Evolutionary conservation across 129 eudicot species (phyloP).

Genomic region (Flaveria ramosissima): DNA sequence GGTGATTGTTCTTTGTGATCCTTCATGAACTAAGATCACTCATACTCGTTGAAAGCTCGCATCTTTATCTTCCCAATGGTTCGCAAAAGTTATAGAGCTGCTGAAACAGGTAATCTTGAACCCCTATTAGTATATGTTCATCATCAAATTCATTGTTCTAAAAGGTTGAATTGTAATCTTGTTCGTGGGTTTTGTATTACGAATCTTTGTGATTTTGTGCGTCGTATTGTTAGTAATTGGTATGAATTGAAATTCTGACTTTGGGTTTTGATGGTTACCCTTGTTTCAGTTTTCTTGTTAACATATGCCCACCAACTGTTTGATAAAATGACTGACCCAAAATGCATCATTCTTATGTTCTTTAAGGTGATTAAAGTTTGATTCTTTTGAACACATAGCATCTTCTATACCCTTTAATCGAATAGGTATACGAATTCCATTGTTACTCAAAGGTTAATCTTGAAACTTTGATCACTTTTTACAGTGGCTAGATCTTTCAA

Average conservation of each 20-base stretch:
- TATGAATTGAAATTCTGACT: too few species aligned
- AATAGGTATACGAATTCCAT: too few species aligned
- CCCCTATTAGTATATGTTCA: too few species aligned
- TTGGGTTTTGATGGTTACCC: too few species aligned
- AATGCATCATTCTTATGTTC: neutral
- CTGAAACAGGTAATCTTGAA: slow-evolving; percentile 31
- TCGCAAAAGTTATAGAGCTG: slow-evolving; percentile 40
- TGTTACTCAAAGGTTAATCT: neutral
- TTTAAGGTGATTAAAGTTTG: neutral
- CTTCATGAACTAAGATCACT: slow-evolving; percentile 20
- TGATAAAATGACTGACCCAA: slow-evolving; percentile 32
- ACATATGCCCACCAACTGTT: slow-evolving; percentile 22
- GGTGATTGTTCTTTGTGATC: neutral
- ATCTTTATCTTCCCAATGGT: slow-evolving; percentile 24
- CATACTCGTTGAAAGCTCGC: slow-evolving; percentile 10
- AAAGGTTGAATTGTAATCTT: slow-evolving; percentile 8
- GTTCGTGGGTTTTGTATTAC: neutral
- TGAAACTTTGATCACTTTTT: slow-evolving; percentile 17
- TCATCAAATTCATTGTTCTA: slow-evolving; percentile 3
- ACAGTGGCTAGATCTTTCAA: slow-evolving; percentile 48
- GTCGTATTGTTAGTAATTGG: too few species aligned
- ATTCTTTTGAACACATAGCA: too few species aligned
- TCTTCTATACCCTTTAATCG: too few species aligned
- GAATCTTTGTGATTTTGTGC: neutral
- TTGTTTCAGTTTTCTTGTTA: neutral